Conservation (phyloP, 2,329 filamentous ascomycete species). For the Furcasterigmium sp. region DNA sequence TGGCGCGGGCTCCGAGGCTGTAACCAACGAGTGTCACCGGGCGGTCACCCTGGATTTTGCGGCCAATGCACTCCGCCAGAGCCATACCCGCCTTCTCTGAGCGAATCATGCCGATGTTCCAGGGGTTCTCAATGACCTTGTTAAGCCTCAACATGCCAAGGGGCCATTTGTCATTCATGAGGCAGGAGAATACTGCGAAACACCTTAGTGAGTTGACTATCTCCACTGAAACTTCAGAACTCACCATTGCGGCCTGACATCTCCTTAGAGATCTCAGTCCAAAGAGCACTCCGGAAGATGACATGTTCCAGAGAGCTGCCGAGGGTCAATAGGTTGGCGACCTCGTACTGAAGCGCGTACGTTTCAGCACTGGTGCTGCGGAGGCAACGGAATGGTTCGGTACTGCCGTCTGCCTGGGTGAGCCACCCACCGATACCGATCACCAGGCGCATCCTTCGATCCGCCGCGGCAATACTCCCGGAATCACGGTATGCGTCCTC, state of each 20-base stretch:
- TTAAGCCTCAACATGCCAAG: conserved; percentile 59
- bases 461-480: conserved; percentile 45
- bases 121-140: conserved; percentile 76
- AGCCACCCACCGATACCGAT: conserved; percentile 83
- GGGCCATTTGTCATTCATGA: conserved; percentile 60
- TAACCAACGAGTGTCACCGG: conserved; percentile 78
- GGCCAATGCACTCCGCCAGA: conserved; percentile 77
- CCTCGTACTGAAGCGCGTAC: conserved; percentile 81
- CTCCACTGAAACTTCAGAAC: conserved; percentile 12
- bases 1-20: conserved; percentile 74
- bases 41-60: conserved; percentile 76
- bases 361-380: conserved; percentile 64
- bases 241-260: conserved; percentile 42
- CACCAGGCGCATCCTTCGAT: conserved; percentile 71
- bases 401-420: conserved; percentile 64
- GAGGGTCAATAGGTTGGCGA: conserved; percentile 69
- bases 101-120: conserved; percentile 68
- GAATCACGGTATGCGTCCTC: conserved; percentile 40
- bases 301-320: conserved; percentile 74
- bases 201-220: not conserved
- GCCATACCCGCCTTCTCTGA: conserved; percentile 67
- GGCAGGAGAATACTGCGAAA: conserved; percentile 42
- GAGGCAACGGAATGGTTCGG: conserved; percentile 72
- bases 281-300: conserved; percentile 69
- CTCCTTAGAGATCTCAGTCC: conserved; percentile 59